Evolutionary conservation across 2,329 filamentous ascomycete genomes (phyloP).

Genomic region (Colletotrichum lentis): DNA sequence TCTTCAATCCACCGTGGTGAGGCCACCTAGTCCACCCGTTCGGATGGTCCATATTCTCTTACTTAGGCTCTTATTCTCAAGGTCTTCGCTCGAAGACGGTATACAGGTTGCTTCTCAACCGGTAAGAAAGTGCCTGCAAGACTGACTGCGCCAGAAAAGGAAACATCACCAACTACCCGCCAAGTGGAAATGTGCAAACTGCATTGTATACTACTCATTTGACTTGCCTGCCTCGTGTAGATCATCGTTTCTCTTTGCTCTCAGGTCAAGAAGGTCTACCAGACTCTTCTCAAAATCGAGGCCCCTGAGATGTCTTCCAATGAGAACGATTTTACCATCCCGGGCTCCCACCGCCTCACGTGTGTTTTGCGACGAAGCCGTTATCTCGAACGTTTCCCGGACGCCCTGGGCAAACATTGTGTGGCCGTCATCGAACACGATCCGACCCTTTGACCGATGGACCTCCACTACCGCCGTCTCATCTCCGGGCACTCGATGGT

Average conservation of each 20-base stretch:
- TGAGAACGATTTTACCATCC: slow-evolving; percentile 69
- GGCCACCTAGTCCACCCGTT: not conserved
- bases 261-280: slow-evolving; percentile 1
- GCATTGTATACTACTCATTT: not conserved
- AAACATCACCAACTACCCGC: not conserved
- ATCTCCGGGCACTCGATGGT: slow-evolving; percentile 66
- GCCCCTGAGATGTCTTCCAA: slow-evolving; percentile 64
- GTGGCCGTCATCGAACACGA: slow-evolving; percentile 70
- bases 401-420: slow-evolving; percentile 89
- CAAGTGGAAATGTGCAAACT: not conserved
- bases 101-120: too few species aligned
- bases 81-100: not conserved
- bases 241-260: not conserved
- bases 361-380: slow-evolving; percentile 62
- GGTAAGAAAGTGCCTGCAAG: not conserved
- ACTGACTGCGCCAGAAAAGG: not conserved
- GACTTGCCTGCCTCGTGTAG: too few species aligned
- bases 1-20: not conserved
- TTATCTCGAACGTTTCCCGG: slow-evolving; percentile 90
- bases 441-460: slow-evolving; percentile 84
- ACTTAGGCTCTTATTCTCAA: not conserved
- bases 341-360: slow-evolving; percentile 42
- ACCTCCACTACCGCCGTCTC: slow-evolving; percentile 71
- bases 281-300: slow-evolving; percentile 61
- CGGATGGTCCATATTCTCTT: not conserved